phyloP scores from a whole-genome alignment of 306 rosid genomes.

The Dalbergia cochinchinensis region DNA sequence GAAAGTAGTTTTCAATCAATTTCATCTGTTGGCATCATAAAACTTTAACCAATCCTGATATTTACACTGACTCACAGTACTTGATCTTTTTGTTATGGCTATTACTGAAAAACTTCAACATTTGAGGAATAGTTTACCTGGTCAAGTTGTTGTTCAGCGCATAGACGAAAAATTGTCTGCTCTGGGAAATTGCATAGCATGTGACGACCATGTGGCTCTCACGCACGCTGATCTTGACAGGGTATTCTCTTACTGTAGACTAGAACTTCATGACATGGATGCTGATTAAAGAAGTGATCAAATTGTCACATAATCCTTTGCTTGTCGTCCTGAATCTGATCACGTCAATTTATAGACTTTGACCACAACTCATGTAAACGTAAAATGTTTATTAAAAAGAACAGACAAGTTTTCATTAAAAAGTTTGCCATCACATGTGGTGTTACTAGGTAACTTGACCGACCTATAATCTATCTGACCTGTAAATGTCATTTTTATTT shows the following conservation, averaged over 20 bases:
- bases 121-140: slow-evolving; percentile 87
- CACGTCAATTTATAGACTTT: no score
- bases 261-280: background rate
- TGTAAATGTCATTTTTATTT: no score
- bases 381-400: no score
- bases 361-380: no score
- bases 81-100: slow-evolving; percentile 29
- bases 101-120: slow-evolving; percentile 80
- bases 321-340: no score
- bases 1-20: no score
- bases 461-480: no score
- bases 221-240: slow-evolving; percentile 84
- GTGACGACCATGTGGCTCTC: slow-evolving; percentile 93
- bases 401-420: no score
- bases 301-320: background rate
- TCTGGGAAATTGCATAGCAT: slow-evolving; percentile 82
- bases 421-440: no score
- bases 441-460: no score
- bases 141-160: slow-evolving; percentile 84
- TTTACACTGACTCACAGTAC: slow-evolving; percentile 15
- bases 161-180: slow-evolving; percentile 81
- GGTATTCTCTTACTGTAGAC: slow-evolving; percentile 49
- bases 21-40: slow-evolving; percentile 1
- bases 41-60: background rate
- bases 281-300: slow-evolving; percentile 18